These are phyloP conservation scores for Solanum ahanhuiri DNA, from an alignment of 257 asterid genomes.

Conservation along the genomic window DNA sequence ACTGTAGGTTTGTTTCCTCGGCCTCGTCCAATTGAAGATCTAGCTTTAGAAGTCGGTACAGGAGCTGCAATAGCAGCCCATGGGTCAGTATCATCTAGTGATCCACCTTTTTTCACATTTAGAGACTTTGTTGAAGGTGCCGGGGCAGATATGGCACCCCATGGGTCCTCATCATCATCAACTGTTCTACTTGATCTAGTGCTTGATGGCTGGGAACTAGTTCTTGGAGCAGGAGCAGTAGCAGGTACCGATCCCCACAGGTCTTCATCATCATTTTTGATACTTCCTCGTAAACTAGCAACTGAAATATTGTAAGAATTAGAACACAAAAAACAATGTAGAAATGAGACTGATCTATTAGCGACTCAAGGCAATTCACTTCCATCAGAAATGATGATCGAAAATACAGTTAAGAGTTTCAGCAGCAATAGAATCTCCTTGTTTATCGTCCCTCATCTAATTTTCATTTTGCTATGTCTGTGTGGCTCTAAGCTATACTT, in stretches of 20 bases:
- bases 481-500: not conserved
- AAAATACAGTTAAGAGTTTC: not conserved
- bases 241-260: slow-evolving; percentile 48
- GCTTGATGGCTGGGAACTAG: slow-evolving; percentile 18
- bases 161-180: slow-evolving; percentile 48
- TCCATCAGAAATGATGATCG: not conserved
- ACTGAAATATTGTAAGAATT: slow-evolving; percentile 29
- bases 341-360: not conserved
- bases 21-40: slow-evolving; percentile 63
- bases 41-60: slow-evolving; percentile 55
- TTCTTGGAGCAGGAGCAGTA: slow-evolving; percentile 28
- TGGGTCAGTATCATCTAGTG: slow-evolving; percentile 22
- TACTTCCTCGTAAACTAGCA: slow-evolving; percentile 44
- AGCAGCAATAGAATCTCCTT: not conserved
- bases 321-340: not conserved
- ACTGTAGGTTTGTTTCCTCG: slow-evolving; percentile 62
- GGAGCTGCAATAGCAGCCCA: slow-evolving; percentile 61
- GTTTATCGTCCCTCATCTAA: not conserved
- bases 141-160: slow-evolving; percentile 47
- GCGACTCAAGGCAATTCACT: not conserved
- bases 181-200: slow-evolving; percentile 20
- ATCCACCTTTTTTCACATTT: slow-evolving; percentile 1
- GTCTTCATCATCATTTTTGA: slow-evolving; percentile 41
- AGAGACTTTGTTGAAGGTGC: slow-evolving; percentile 31
- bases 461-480: not conserved